Base-by-base conservation (phyloP, 495 filamentous ascomycete species). In the Durotheca rogersii region DNA sequence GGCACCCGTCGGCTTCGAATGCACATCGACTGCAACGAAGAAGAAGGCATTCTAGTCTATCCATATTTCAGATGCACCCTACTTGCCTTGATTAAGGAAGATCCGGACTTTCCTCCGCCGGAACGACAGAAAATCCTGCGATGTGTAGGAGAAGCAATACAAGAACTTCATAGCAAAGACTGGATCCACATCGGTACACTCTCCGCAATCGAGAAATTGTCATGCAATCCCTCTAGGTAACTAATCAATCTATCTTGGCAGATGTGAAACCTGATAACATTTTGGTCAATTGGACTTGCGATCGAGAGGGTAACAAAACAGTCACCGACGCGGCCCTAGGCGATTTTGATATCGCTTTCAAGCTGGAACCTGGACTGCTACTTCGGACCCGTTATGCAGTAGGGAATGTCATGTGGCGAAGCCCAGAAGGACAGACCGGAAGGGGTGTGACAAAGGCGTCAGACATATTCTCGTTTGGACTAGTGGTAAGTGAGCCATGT, bases 201-300 rank as follows among this genome's bases (percentile, higher is more conserved):
- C 14, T 56, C 42, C 41, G 35, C 21, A 46, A 55, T 45, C 40
- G 17, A 34, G 20, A 54, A 39, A 39, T 50, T 37, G 19, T 49
- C 46, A 43, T 40, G n/a, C n/a, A n/a, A n/a, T n/a, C n/a, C n/a
- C n/a, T 33, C 23, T 29, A 52, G 19, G 52, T 36, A 54, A 45
- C 50, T 58, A 44, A 58, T 35, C 19, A 46, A 59, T 55, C 15
- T 51, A 56, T 56, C 41, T 59, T 48, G 36, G 39, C 37, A 69
- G 66, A 69, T 59, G 41, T 69, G 12, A 69, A 69, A 42, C 66
- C 66, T 53, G 56, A 66, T 44, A 67, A 69, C 39, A 61, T 69
- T 33, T 51, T 67, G 18, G 45, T 69, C 21, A 62, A 67, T 58
- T 67, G 55, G 66, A 56, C 46, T 55, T 42, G 16, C 43, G 64